These are phyloP conservation scores for Colletotrichum salicis DNA, from an alignment of 2,329 filamentous ascomycete species.

Conservation along the genomic window DNA sequence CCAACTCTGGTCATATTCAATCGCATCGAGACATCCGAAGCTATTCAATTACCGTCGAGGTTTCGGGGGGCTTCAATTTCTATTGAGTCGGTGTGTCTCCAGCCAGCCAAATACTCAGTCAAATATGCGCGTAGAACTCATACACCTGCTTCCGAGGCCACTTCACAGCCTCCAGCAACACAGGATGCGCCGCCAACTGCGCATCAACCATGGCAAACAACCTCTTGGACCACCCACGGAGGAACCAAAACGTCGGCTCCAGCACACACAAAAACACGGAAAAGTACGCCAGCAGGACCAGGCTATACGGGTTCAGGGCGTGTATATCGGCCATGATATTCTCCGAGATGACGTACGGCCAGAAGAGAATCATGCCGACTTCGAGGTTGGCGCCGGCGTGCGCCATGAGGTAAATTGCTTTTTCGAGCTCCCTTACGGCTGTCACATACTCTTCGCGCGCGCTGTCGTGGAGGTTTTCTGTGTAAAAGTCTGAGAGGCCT, in stretches of 20 bases:
- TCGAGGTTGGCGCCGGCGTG: conserved; percentile 41
- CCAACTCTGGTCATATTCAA: too few relatives aligned
- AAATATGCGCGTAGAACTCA: conserved; percentile 5
- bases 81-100: too few relatives aligned
- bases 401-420: conserved; percentile 36
- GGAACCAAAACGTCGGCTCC: conserved; percentile 42
- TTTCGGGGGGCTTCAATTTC: too few relatives aligned
- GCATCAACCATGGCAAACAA: conserved; percentile 38
- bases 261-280: conserved; percentile 39
- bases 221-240: conserved; percentile 40
- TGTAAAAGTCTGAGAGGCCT: conserved; percentile 2
- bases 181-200: background rate
- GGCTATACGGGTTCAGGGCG: conserved; percentile 38
- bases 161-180: background rate
- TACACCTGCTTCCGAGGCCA: conserved; percentile 27
- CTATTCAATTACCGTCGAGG: too few relatives aligned
- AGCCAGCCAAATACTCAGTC: background rate
- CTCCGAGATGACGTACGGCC: conserved; percentile 42
- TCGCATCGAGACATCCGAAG: too few relatives aligned
- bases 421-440: conserved; percentile 37
- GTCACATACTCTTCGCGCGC: conserved; percentile 37
- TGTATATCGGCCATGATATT: conserved; percentile 42
- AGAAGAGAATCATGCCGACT: conserved; percentile 37
- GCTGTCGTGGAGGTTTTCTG: background rate
- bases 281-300: conserved; percentile 43